These are phyloP conservation scores for Rosa hybrid DNA, from an alignment of 331 rosid species.

Conservation along the genomic window DNA sequence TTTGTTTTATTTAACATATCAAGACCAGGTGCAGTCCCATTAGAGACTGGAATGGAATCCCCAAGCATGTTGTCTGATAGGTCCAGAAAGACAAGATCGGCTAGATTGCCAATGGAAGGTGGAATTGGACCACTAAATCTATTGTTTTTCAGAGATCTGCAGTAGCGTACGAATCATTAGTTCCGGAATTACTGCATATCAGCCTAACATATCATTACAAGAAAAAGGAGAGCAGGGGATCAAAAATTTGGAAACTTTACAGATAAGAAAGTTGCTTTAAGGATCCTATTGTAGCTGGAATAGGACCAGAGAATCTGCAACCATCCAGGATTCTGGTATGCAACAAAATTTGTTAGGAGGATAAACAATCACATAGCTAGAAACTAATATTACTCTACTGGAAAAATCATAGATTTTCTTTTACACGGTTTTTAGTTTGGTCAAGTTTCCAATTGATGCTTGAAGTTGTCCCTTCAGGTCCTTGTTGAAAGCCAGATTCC, in stretches of 20 bases:
- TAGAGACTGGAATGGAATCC: constrained; percentile 58
- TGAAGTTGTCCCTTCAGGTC: constrained; percentile 58
- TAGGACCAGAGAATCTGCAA: constrained; percentile 54
- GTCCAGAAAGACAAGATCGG: constrained; percentile 40
- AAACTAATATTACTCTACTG: background rate
- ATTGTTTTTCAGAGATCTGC: constrained; percentile 50
- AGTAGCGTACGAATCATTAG: background rate
- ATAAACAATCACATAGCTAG: background rate
- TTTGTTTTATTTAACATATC: constrained; percentile 50
- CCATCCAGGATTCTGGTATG: constrained; percentile 38
- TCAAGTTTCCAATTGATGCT: constrained; percentile 60
- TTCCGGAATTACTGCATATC: background rate
- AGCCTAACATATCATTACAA: background rate
- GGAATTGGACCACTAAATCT: constrained; percentile 62
- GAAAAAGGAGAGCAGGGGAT: background rate
- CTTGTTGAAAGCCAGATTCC: constrained; percentile 68
- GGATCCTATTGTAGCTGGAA: constrained; percentile 64
- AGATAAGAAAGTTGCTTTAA: constrained; percentile 48
- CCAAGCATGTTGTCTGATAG: constrained; percentile 30
- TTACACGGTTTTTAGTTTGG: constrained; percentile 55
- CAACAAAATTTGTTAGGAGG: background rate
- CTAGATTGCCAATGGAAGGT: constrained; percentile 39
- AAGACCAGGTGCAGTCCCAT: constrained; percentile 49
- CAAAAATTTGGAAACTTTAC: constrained; percentile 29
- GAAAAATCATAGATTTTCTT: background rate